Percentiles rank a stretch among this genome's conserved stretches.
Evolutionary conservation across 768 basidiomycete species (phyloP).

Genomic region (Pisolithus marmoratus): DNA sequence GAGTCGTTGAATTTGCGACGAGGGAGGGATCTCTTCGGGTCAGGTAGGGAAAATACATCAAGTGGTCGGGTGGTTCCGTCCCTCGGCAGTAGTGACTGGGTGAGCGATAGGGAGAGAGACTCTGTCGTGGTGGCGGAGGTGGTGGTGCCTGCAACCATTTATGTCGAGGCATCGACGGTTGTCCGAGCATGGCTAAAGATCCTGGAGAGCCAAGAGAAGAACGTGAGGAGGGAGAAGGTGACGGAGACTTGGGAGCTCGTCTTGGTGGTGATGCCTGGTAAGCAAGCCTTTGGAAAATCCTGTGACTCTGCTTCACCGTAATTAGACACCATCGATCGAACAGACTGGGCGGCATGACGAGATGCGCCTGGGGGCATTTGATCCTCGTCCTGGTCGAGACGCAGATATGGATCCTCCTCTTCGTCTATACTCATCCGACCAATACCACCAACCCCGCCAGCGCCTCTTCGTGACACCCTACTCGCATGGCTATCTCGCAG

Average conservation of each 20-base stretch:
- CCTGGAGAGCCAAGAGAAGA: conserved; percentile 24
- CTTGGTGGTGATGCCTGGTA: conserved; percentile 64
- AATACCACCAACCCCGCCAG: conserved; percentile 27
- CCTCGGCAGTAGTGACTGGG: conserved; percentile 71
- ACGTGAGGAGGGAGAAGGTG: conserved; percentile 31
- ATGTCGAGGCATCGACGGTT: conserved; percentile 17
- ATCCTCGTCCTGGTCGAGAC: conserved; percentile 67
- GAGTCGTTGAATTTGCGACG: conserved; percentile 73
- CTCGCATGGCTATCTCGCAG: conserved; percentile 36
- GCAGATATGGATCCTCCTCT: conserved; percentile 73
- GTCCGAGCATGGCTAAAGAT: conserved; percentile 34
- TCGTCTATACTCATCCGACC: conserved; percentile 33
- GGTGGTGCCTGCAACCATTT: conserved; percentile 34
- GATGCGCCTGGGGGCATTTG: conserved; percentile 41
- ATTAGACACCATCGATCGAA: conserved; percentile 32
- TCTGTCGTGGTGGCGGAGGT: conserved; percentile 38
- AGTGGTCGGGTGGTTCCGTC: conserved; percentile 59
- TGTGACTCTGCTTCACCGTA: conserved; percentile 34
- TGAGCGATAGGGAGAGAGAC: conserved; percentile 63
- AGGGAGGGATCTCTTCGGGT: conserved; percentile 61
- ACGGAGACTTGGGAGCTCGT: conserved; percentile 33
- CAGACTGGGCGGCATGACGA: conserved; percentile 29
- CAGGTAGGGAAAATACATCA: conserved; percentile 73
- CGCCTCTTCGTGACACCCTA: conserved; percentile 27
- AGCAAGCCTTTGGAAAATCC: conserved; percentile 50